Conservation (phyloP, 208 protist species). For the Leishmania tarentolae region DNA sequence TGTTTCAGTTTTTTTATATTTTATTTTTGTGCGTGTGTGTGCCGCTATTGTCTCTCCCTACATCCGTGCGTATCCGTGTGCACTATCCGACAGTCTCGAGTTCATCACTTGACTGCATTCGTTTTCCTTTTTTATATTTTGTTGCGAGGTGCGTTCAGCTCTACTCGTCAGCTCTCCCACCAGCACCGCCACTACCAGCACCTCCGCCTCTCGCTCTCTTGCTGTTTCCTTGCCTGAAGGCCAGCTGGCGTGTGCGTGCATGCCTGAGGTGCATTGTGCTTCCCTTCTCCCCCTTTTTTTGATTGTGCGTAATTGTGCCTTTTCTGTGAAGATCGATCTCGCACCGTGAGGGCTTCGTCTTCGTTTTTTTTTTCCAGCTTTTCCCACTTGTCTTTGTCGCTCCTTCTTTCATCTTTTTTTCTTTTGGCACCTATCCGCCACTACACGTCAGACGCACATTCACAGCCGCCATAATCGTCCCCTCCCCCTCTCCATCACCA, state of each 20-base stretch:
- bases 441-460: too few relatives aligned
- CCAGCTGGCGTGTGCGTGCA: not conserved
- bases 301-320: constrained; percentile 15
- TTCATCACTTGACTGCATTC: not conserved
- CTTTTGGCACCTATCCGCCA: not conserved
- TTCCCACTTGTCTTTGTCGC: not conserved
- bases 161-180: not conserved
- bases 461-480: not conserved
- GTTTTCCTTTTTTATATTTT: not conserved
- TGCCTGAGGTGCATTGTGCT: constrained; percentile 5
- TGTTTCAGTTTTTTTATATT: not conserved
- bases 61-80: not conserved
- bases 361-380: constrained; percentile 16
- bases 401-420: not conserved
- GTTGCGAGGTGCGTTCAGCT: not conserved
- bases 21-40: not conserved
- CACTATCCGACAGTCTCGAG: not conserved
- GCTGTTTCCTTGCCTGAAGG: constrained; percentile 8
- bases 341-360: constrained; percentile 10
- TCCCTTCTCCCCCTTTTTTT: constrained; percentile 2
- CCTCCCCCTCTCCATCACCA: not conserved
- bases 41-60: not conserved
- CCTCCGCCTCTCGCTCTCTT: not conserved
- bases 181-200: constrained; percentile 2
- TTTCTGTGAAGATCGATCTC: constrained; percentile 8